Evolutionary conservation across 2,329 filamentous ascomycete genomes (phyloP).

Genomic region (Neofusicoccum laricinum): DNA sequence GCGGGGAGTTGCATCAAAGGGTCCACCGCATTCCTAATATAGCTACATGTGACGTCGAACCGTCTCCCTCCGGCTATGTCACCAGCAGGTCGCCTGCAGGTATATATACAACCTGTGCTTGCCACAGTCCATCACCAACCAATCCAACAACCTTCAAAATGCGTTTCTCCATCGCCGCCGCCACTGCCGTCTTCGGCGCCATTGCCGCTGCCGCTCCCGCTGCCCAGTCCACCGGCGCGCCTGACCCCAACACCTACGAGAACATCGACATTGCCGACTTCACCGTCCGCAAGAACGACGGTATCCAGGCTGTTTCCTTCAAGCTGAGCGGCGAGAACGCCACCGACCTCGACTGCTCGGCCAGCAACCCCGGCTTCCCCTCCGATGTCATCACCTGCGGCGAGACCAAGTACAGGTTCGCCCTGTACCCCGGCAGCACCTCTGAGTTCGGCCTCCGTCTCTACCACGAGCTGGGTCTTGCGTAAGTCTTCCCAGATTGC

Average conservation of each 20-base stretch:
- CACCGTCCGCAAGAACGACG: conserved; percentile 12
- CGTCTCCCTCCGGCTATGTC: background rate
- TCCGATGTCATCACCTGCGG: conserved; percentile 7
- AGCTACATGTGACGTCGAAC: conserved; percentile 10
- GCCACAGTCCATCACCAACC: background rate
- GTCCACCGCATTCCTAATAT: background rate
- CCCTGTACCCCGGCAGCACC: background rate
- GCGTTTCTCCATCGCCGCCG: conserved; percentile 33
- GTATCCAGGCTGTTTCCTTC: conserved; percentile 9
- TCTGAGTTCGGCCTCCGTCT: conserved; percentile 4
- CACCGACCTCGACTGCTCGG: conserved; percentile 1
- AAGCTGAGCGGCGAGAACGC: conserved; percentile 3
- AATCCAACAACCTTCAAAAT: conserved; percentile 26
- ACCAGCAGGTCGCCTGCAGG: background rate
- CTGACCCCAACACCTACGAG: background rate
- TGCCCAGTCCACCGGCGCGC: background rate
- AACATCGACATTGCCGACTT: conserved; percentile 8
- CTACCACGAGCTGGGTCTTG: conserved; percentile 10
- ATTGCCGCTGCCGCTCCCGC: background rate
- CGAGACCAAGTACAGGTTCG: conserved; percentile 11
- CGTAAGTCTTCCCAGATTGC: background rate
- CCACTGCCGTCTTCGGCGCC: conserved; percentile 19
- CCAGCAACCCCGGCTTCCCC: background rate
- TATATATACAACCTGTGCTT: background rate
- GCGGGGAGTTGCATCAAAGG: background rate